A percentile compares a stretch with the other conserved stretches of the same genome.
Conservation (phyloP, 1,284 basidiomycete genomes). For the Heterobasidion annosum region DNA sequence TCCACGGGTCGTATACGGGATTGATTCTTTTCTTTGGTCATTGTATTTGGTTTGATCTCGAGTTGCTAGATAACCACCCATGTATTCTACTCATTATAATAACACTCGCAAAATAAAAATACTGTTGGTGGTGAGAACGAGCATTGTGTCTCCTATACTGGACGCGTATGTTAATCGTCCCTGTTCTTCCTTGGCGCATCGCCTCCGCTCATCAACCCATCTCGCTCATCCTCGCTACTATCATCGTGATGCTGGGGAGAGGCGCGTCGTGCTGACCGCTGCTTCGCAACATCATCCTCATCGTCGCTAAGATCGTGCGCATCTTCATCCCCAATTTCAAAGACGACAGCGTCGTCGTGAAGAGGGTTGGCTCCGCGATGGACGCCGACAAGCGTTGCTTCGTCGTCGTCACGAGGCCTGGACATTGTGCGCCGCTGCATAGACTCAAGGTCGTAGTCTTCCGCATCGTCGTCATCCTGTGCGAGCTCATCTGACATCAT, state of each 20-base stretch:
- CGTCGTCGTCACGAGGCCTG: conserved; percentile 55
- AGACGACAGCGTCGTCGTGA: conserved; percentile 74
- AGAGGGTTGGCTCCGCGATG: conserved; percentile 35
- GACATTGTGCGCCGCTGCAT: conserved; percentile 42
- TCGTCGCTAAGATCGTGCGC: conserved; percentile 45
- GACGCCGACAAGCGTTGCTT: conserved; percentile 60
- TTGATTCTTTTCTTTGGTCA: conserved; percentile 19
- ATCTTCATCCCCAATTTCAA: conserved; percentile 89
- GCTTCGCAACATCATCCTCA: conserved; percentile 36
- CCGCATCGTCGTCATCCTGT: conserved; percentile 87
- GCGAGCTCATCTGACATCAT: conserved; percentile 82
- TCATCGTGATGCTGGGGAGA: conserved; percentile 30
- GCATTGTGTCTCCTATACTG: too few species aligned
- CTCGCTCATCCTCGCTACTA: conserved; percentile 43
- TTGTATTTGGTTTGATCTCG: conserved; percentile 8
- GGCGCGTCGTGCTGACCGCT: conserved; percentile 39
- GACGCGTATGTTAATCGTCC: conserved; percentile 17
- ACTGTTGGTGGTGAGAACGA: background rate
- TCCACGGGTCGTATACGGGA: conserved; percentile 78
- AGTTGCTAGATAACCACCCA: conserved; percentile 10
- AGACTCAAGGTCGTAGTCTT: conserved; percentile 85
- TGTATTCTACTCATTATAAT: conserved; percentile 44
- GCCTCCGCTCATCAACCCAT: conserved; percentile 45
- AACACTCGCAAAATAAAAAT: conserved; percentile 10
- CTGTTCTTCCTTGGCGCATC: conserved; percentile 4